These are phyloP conservation scores for Lithohypha guttulata DNA, from an alignment of 2,329 filamentous ascomycete genomes.

Conservation along the genomic window DNA sequence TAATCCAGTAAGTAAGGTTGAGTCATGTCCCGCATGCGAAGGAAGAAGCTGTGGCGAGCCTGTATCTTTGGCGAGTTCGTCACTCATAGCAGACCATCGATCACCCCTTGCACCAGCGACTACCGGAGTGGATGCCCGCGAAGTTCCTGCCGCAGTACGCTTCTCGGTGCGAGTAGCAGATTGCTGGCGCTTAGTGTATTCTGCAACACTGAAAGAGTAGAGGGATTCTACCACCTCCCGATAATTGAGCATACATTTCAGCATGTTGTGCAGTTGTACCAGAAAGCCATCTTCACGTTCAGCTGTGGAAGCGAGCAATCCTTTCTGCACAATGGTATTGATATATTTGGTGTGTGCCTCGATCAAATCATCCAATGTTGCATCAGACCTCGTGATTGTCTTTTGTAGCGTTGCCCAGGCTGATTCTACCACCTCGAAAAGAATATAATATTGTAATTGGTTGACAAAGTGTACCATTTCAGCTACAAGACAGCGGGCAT, in stretches of 20 bases:
- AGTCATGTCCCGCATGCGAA: constrained; percentile 28
- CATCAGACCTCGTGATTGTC: constrained; percentile 70
- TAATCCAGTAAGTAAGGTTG: constrained; percentile 63
- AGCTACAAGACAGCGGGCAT: constrained; percentile 73
- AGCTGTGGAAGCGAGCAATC: constrained; percentile 51
- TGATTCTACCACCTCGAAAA: constrained; percentile 96
- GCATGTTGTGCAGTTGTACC: constrained; percentile 78
- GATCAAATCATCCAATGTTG: constrained; percentile 90
- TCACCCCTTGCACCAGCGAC: constrained; percentile 3
- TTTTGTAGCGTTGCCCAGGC: constrained; percentile 86
- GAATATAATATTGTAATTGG: constrained; percentile 94
- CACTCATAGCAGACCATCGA: constrained; percentile 3
- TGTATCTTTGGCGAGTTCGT: constrained; percentile 16
- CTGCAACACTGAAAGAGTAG: constrained; percentile 88
- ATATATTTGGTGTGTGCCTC: constrained; percentile 83
- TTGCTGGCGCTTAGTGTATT: constrained; percentile 88
- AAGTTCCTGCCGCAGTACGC: constrained; percentile 48
- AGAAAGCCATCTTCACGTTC: constrained; percentile 70
- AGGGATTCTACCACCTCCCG: constrained; percentile 87
- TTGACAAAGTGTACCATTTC: constrained; percentile 99
- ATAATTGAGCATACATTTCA: constrained; percentile 88
- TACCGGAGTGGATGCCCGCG: constrained; percentile 22
- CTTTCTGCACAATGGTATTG: constrained; percentile 89
- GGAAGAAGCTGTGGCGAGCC: constrained; percentile 14
- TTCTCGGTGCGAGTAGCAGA: constrained; percentile 61